Base-by-base conservation (phyloP, 148 eudicot genomes). In the Fallopia convolvulus region DNA sequence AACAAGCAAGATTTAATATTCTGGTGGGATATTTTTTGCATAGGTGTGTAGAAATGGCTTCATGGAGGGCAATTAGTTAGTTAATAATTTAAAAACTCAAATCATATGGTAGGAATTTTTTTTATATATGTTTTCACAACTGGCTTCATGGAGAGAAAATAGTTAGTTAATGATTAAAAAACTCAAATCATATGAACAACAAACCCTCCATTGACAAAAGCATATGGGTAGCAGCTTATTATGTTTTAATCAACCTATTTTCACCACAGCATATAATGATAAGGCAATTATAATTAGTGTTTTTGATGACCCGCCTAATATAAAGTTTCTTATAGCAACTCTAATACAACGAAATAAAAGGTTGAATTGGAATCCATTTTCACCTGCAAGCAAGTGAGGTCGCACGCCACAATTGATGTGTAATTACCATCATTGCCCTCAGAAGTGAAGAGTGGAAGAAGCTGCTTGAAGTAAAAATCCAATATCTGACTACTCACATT, bases 361-460 rank as follows among this genome's bases (percentile, higher is more conserved):
- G 10, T 44, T 44, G 26, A 50, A 48, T 10, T 7, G 0, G 14
- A 36, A 23, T 0, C 2, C 5, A 13, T 26, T 21, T 65, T 30
- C 61, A 94, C 99, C 97, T 94, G 99, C 82, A 94, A 86, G 88
- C 99, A 94, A 14, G 75, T 78, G 70, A 88, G 80, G 82, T 94
- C 99, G 82, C 84, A 73, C 49, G 91, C 79, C 36, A 87, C 90
- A 46, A 92, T 80, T 55, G 83, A 73, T 0, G 86, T 96, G 20
- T 87, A 94, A 56, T 91, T 94, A 8, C 90, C 94, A 81, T 92
- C 97, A 82, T 91, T 89, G 1, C 96, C 99, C 75, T 89, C 72
- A 6, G 75, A 52, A 77, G 86, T 87, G 77, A 92, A 75, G 3
- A 80, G 60, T 0, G 94, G 92, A 74, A 94, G 90, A 72, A 89